Conservation (phyloP, 768 basidiomycete species). For the Boletus eberwhitei region DNA sequence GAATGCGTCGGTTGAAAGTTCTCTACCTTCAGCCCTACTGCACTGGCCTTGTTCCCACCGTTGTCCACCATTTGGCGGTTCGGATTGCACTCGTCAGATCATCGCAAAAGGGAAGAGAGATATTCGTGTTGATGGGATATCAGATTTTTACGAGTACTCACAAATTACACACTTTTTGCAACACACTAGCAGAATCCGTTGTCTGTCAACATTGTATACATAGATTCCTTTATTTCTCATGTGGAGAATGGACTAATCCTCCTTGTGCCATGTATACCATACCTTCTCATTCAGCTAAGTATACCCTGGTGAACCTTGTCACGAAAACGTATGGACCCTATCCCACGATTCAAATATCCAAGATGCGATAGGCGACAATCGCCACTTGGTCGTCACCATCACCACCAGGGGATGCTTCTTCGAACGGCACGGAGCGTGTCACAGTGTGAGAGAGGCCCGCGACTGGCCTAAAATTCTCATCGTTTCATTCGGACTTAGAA, state of each 20-base stretch:
- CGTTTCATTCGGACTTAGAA: neutral
- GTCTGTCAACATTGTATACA: too few relatives aligned
- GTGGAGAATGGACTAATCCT: neutral
- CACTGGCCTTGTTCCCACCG: too few relatives aligned
- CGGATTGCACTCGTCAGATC: too few relatives aligned
- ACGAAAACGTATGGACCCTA: neutral
- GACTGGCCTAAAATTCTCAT: neutral
- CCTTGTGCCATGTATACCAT: neutral
- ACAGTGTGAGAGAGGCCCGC: too few relatives aligned
- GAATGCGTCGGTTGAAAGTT: too few relatives aligned
- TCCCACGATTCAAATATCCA: neutral
- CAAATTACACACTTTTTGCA: neutral
- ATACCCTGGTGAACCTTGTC: neutral
- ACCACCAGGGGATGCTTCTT: neutral
- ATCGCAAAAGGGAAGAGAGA: neutral
- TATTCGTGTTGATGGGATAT: neutral
- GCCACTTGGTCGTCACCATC: neutral
- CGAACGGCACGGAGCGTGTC: too few relatives aligned
- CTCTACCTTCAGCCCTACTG: too few relatives aligned
- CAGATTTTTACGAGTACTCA: neutral
- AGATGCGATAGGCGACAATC: neutral
- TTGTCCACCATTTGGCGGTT: too few relatives aligned
- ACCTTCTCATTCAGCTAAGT: neutral
- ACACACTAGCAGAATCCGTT: neutral
- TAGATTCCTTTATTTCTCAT: neutral